These are phyloP conservation scores for Trichophyton rubrum DNA, from an alignment of 2,329 filamentous ascomycete genomes.

Conservation along the genomic window DNA sequence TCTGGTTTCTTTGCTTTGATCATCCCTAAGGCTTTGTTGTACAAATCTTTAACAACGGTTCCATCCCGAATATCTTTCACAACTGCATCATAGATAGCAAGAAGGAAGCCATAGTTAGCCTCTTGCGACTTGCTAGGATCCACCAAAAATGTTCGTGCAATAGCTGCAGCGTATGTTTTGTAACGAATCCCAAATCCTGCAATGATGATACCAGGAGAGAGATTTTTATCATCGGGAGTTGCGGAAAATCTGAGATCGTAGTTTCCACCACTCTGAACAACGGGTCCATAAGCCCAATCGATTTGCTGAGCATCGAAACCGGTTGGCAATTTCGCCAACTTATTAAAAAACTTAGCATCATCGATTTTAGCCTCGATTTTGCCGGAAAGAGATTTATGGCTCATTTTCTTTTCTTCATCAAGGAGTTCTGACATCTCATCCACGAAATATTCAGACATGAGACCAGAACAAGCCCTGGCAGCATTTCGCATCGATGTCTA, in stretches of 20 bases:
- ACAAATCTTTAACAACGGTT: constrained; percentile 75
- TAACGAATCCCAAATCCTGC: constrained; percentile 86
- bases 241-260: constrained; percentile 77
- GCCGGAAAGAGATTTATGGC: constrained; percentile 71
- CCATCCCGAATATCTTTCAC: constrained; percentile 86
- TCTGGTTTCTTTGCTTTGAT: constrained; percentile 88
- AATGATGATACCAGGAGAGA: constrained; percentile 89
- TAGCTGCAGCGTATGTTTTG: constrained; percentile 86
- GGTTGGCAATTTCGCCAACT: constrained; percentile 62
- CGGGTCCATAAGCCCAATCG: constrained; percentile 85
- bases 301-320: constrained; percentile 82
- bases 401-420: constrained; percentile 94
- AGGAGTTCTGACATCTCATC: constrained; percentile 96
- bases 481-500: constrained; percentile 83
- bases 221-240: constrained; percentile 65
- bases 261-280: constrained; percentile 88
- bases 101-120: constrained; percentile 79
- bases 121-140: constrained; percentile 96
- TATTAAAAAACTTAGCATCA: constrained; percentile 86
- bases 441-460: constrained; percentile 94
- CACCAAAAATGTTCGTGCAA: constrained; percentile 88
- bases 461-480: constrained; percentile 80
- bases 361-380: constrained; percentile 88
- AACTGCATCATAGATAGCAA: constrained; percentile 74
- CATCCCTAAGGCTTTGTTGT: constrained; percentile 68